Evolutionary conservation across 768 basidiomycete genomes (phyloP).

Genomic region (Hydnum rufescens): DNA sequence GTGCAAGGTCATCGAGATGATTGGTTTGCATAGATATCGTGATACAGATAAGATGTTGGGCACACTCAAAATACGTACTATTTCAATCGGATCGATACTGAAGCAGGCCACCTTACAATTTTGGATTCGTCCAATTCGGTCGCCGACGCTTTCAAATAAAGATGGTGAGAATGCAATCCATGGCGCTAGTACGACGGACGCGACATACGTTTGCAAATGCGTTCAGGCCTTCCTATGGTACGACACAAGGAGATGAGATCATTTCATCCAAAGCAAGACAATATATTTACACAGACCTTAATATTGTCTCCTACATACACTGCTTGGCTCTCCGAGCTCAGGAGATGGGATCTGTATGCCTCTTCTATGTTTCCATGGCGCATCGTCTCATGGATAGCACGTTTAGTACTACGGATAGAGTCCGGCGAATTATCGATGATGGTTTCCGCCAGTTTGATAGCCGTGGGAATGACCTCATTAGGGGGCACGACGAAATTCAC

Average conservation of each 20-base stretch:
- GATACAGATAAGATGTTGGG: neutral
- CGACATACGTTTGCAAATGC: conserved; percentile 37
- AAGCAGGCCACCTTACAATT: too few relatives aligned
- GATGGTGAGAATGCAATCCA: neutral
- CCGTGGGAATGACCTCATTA: conserved; percentile 34
- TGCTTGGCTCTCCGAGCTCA: conserved; percentile 30
- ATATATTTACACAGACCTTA: conserved; percentile 26
- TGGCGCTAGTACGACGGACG: neutral
- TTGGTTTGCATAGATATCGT: too few relatives aligned
- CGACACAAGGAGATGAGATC: conserved; percentile 6
- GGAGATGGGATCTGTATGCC: conserved; percentile 26
- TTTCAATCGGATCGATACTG: too few relatives aligned
- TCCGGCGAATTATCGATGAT: conserved; percentile 56
- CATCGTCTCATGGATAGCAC: conserved; percentile 34
- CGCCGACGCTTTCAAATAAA: neutral
- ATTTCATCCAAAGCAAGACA: neutral
- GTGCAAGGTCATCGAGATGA: too few relatives aligned
- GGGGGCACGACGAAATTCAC: conserved; percentile 51
- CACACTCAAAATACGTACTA: neutral
- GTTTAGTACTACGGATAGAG: conserved; percentile 56
- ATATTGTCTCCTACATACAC: conserved; percentile 47
- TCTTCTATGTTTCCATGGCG: conserved; percentile 34
- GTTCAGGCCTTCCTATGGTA: conserved; percentile 54
- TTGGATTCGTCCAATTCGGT: neutral
- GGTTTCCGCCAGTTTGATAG: conserved; percentile 38